Base-by-base conservation (phyloP, 345 rosid species). In the Gossypium turneri region DNA sequence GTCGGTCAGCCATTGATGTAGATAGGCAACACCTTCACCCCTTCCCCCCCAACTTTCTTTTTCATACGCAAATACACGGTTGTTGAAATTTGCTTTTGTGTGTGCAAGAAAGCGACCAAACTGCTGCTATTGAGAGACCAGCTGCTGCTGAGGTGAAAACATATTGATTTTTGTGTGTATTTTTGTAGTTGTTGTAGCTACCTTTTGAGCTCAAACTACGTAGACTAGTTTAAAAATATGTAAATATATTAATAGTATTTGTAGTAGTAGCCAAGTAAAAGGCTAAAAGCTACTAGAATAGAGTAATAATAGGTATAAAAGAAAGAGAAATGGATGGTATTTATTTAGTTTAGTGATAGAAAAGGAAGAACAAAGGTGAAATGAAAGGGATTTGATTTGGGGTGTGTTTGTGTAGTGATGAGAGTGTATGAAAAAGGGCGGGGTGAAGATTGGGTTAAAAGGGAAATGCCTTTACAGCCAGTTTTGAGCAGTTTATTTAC, bases 391-490 rank as follows among this genome's bases (percentile, higher is more conserved):
- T 57, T 60, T 27, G 12, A 20, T 41, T 65, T 64, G 19, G 60
- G 6, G 27, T 12, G 53, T 69, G 66, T 73, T 27, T 77, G 47
- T 70, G 15, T 10, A 12, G 59, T 24, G 56, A 73, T 43, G 47
- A 3, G 64, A 71, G 48, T 17, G 10, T 2, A 44, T 45, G 57
- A 13, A 67, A 47, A 48, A 61, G n/a, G 19, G 16, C 25, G 55
- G 68, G 69, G 6, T 38, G 19, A 50, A 76, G 41, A 34, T 34
- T 34, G 41, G 41, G 41, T 34, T 34, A 34, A 79, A 79, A 76
- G 77, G 64, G 45, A 24, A 34, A 62, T 68, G 63, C 81, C 84
- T 84, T 86, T 82, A 78, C 74, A 75, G 78, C 83, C 73, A 70
- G 74, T 6, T 58, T 67, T 60, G 3, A 47, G 12, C 51, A 12